Evolutionary conservation across 768 basidiomycete genomes (phyloP).

Genomic region (Leccinellum rugosiceps): DNA sequence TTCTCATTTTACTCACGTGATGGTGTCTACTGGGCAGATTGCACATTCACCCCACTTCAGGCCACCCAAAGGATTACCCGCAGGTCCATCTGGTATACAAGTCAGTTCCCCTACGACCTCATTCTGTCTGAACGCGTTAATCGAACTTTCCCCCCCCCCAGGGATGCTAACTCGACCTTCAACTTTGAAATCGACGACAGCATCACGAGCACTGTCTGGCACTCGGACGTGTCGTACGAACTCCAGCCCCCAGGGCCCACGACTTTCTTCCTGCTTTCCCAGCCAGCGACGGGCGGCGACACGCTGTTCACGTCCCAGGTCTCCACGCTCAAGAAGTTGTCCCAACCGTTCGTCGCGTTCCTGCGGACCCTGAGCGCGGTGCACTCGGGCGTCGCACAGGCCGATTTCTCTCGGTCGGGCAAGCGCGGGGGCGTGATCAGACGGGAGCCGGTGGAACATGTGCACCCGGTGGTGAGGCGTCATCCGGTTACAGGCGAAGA

Average conservation of each 20-base stretch:
- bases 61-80: constrained; percentile 69
- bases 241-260: constrained; percentile 85
- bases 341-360: constrained; percentile 36
- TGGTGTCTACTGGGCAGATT: constrained; percentile 37
- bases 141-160: constrained; percentile 16
- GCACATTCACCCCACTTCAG: constrained; percentile 82
- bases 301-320: constrained; percentile 71
- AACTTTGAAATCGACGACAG: constrained; percentile 69
- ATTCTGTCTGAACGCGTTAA: not conserved
- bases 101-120: constrained; percentile 24
- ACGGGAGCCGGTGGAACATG: constrained; percentile 77
- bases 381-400: constrained; percentile 83
- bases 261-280: constrained; percentile 74
- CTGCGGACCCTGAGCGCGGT: constrained; percentile 74
- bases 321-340: constrained; percentile 67
- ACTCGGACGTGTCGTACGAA: constrained; percentile 78
- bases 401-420: constrained; percentile 66
- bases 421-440: constrained; percentile 73
- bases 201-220: constrained; percentile 63
- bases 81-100: constrained; percentile 81
- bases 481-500: constrained; percentile 89
- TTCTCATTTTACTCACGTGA: not conserved
- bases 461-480: constrained; percentile 72
- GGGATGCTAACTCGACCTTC: constrained; percentile 67
- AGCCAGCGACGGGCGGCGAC: constrained; percentile 65